Evolutionary conservation across 257 asterid species (phyloP), one percentile per base, ranked within the genome.

Genomic region (Rauvolfia tetraphylla): DNA sequence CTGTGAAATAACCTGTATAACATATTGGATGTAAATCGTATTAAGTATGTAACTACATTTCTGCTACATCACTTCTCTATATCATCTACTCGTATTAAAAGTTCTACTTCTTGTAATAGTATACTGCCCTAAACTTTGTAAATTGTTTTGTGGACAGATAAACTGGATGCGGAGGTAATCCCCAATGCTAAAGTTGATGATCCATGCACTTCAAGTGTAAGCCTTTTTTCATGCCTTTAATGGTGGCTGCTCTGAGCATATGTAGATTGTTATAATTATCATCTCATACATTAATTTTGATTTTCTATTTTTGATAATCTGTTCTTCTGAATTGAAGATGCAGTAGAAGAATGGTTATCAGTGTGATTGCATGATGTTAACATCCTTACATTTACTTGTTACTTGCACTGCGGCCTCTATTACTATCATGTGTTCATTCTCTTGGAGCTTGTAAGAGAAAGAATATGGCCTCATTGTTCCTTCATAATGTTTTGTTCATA

Each of bases 121-220:
- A 65, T 72, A 62, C n/a, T n/a, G 27, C 67, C 44, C 74, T 51
- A 56, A 78, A 34, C 56, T 34, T 78, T 54, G 31, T 1, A 34
- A 22, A 17, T 18, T 25, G 39, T 53, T 34, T 75, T 75, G 27
- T 78, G 61, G 72, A 13, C 87, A 84, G 88, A 73, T 74, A 51
- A 44, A 29, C 41, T 10, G 48, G 81, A 76, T 46, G 49, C 63
- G 39, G 87, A 68, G 67, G 56, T 75, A 33, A 38, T 54, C 63
- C 74, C 73, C 57, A 59, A 63, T 80, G 79, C 77, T 27, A 76
- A 67, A 29, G 77, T 58, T 72, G 75, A 73, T 67, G 83, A 48
- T 59, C 54, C 70, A 74, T 6, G 68, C 76, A 62, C 54, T 79
- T 76, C 77, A 59, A 83, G 49, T 78, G 89, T 79, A 76, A 83